Percentiles rank a stretch among this genome's conserved stretches.
Evolutionary conservation across 2,329 filamentous ascomycete genomes (phyloP).

Genomic region (Dothideomycetes sp.): DNA sequence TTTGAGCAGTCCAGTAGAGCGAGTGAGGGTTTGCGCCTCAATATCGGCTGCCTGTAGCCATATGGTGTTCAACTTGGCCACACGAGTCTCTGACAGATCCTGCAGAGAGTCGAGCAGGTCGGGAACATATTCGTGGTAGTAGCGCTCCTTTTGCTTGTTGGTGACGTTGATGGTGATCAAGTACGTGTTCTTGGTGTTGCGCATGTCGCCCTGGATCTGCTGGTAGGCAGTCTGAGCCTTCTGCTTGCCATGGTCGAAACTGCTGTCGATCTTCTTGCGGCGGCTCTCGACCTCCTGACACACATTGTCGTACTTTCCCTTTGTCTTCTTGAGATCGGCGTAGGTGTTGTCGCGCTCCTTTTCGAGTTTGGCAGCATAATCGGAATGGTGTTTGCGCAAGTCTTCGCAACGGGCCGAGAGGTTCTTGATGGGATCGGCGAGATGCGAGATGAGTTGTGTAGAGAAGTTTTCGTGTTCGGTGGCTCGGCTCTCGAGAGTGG

Average conservation of each 20-base stretch:
- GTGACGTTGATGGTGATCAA: slow-evolving; percentile 92
- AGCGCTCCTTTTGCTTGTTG: slow-evolving; percentile 94
- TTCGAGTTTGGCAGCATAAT: slow-evolving; percentile 81
- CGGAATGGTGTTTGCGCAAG: slow-evolving; percentile 78
- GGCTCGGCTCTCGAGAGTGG: slow-evolving; percentile 77
- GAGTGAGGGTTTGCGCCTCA: slow-evolving; percentile 68
- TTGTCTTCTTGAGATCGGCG: slow-evolving; percentile 76
- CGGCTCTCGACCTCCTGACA: slow-evolving; percentile 93
- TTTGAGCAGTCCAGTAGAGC: slow-evolving; percentile 62
- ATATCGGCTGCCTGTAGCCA: slow-evolving; percentile 75
- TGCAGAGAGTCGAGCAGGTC: slow-evolving; percentile 85
- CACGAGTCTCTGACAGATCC: slow-evolving; percentile 84
- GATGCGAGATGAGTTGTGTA: slow-evolving; percentile 64
- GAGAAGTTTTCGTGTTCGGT: slow-evolving; percentile 82
- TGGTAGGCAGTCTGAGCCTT: slow-evolving; percentile 90
- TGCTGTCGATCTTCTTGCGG: slow-evolving; percentile 87
- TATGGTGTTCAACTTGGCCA: slow-evolving; percentile 70
- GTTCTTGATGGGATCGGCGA: slow-evolving; percentile 79
- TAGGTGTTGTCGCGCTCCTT: slow-evolving; percentile 81
- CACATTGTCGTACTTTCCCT: slow-evolving; percentile 82
- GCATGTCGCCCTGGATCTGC: slow-evolving; percentile 89
- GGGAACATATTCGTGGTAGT: slow-evolving; percentile 94
- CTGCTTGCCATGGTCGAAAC: slow-evolving; percentile 75
- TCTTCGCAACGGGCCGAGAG: slow-evolving; percentile 74
- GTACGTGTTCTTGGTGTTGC: slow-evolving; percentile 97